Conservation (phyloP, 2,329 filamentous ascomycete species). For the Ophiostoma novo-ulmi region DNA sequence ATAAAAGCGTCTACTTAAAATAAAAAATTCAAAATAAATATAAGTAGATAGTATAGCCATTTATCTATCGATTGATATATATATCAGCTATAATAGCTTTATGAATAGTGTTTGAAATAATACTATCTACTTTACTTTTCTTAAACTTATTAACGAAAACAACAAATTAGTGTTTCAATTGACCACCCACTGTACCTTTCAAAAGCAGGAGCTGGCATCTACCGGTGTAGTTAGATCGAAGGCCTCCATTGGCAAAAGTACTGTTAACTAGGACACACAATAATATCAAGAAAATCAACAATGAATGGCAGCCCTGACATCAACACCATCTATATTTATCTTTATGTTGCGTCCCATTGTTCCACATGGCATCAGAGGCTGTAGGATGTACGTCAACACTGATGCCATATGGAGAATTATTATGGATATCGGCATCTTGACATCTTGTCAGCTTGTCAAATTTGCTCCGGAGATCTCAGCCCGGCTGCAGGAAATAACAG, state of each 20-base stretch:
- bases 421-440: not conserved
- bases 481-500: not conserved
- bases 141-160: too few species aligned
- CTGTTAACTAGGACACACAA: not conserved
- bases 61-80: too few species aligned
- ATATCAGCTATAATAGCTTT: too few species aligned
- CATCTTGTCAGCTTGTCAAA: not conserved
- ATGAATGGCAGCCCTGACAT: not conserved
- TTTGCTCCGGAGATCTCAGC: not conserved
- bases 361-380: not conserved
- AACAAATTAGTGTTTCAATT: too few species aligned
- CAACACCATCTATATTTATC: not conserved
- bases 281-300: not conserved
- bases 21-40: too few species aligned
- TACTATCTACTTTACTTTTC: too few species aligned
- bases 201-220: not conserved
- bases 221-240: not conserved
- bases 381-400: not conserved
- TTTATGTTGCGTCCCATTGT: not conserved
- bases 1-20: too few species aligned
- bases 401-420: not conserved
- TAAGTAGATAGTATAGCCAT: too few species aligned
- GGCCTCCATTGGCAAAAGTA: not conserved
- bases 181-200: too few species aligned
- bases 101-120: too few species aligned